Evolutionary conservation across 768 basidiomycete species (phyloP).

Genomic region (Hygrophorus pudorinus): DNA sequence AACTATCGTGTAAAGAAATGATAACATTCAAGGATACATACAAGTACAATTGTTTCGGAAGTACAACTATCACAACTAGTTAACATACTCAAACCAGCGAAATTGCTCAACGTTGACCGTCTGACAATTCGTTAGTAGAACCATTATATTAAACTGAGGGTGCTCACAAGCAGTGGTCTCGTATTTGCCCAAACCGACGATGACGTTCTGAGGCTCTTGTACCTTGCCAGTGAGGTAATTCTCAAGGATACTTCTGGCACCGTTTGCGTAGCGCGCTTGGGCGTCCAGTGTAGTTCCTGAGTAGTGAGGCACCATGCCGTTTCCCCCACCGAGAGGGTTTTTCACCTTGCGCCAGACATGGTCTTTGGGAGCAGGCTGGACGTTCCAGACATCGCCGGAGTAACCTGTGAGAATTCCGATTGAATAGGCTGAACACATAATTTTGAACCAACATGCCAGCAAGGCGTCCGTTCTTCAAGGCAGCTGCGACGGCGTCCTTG

Average conservation of each 20-base stretch:
- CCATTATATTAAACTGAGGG: too few species aligned
- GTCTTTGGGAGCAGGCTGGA: conserved; percentile 79
- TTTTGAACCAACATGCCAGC: conserved; percentile 19
- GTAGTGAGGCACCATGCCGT: conserved; percentile 86
- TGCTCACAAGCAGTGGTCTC: conserved; percentile 33
- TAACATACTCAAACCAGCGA: too few species aligned
- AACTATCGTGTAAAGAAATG: background rate
- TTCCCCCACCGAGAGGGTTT: conserved; percentile 75
- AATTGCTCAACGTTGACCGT: too few species aligned
- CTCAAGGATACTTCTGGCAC: conserved; percentile 58
- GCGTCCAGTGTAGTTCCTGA: conserved; percentile 87
- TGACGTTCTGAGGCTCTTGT: conserved; percentile 76
- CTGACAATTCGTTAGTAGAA: too few species aligned
- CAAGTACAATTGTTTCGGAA: too few species aligned
- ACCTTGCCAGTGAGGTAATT: conserved; percentile 54
- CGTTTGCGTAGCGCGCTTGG: conserved; percentile 75
- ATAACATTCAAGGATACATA: too few species aligned
- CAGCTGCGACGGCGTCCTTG: conserved; percentile 68
- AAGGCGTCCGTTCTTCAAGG: conserved; percentile 69
- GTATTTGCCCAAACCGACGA: conserved; percentile 56
- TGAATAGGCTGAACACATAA: conserved; percentile 16
- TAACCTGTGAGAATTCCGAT: conserved; percentile 13
- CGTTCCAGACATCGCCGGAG: conserved; percentile 70
- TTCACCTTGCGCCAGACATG: conserved; percentile 81
- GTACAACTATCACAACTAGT: too few species aligned